Evolutionary conservation across 2,329 filamentous ascomycete genomes (phyloP).

Genomic region (Fusarium torulosum): DNA sequence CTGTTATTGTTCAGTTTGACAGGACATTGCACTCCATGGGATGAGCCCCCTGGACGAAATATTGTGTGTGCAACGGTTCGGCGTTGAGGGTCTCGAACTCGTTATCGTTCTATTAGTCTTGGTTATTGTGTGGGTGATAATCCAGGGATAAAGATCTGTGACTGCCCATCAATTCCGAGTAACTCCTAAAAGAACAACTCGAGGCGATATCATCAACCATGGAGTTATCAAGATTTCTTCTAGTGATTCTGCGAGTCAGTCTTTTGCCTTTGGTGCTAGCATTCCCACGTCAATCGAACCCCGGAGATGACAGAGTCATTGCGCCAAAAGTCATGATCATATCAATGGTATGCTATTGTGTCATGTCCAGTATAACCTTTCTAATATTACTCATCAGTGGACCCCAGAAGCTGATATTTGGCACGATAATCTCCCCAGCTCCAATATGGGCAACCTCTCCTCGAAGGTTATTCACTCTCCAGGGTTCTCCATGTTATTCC

Average conservation of each 20-base stretch:
- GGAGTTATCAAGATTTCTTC: conserved; percentile 15
- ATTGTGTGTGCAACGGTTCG: conserved; percentile 25
- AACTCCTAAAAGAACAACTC: not conserved
- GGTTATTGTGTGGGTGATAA: too few relatives aligned
- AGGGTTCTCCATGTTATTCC: conserved; percentile 75
- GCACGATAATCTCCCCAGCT: conserved; percentile 64
- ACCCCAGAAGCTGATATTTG: conserved; percentile 71
- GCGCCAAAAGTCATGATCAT: conserved; percentile 73
- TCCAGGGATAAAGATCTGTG: conserved; percentile 18
- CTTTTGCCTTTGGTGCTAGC: conserved; percentile 8
- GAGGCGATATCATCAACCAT: conserved; percentile 13
- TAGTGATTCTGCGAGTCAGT: not conserved
- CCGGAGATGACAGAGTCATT: conserved; percentile 46
- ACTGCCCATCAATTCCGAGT: not conserved
- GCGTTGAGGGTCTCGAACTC: conserved; percentile 19
- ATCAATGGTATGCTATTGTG: conserved; percentile 64
- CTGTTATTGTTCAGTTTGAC: conserved; percentile 25
- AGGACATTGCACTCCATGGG: conserved; percentile 39
- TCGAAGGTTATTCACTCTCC: conserved; percentile 69
- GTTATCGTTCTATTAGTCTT: conserved; percentile 4
- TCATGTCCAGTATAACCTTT: not conserved
- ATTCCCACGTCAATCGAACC: not conserved
- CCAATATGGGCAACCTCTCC: conserved; percentile 66
- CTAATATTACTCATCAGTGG: conserved; percentile 62
- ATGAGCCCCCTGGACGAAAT: conserved; percentile 5